Evolutionary conservation across 306 rosid genomes (phyloP), one percentile per base, ranked within the genome.

Genomic region (Abrus pulchellus): DNA sequence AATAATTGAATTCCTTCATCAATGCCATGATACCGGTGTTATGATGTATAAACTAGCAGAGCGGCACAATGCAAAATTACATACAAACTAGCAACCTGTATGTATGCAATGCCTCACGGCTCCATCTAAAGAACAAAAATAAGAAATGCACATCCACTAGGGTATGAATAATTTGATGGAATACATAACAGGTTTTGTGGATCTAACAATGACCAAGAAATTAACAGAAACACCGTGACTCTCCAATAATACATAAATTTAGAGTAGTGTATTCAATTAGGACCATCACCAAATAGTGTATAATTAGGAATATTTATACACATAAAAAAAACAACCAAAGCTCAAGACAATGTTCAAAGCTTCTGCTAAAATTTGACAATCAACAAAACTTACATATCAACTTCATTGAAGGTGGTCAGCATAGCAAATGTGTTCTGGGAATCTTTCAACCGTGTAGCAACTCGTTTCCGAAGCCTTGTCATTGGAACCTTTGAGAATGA

Each of bases 371-470:
- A 57, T 67, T 33, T 41, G 29, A 12, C 30, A 66, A 56, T 54
- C 27, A 55, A 63, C 9, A 8, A 38, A 79, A 89, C 93, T 83
- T 81, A 90, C 94, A 90, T 93, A 84, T 93, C 95, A 76, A 93
- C 92, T 89, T 93, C 97, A 85, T 93, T 90, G 87, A 93, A 89
- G 68, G 97, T 93, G 7, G 97, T 86, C 83, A 93, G 86, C 97
- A 93, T 68, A 43, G 97, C 97, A 68, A 85, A 93, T 50, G 96
- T 93, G 88, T 93, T 93, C 67, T 93, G 97, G 64, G 97, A 89
- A 84, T 93, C 97, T 67, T 93, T 93, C 94, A 93, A 86, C 33
- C 94, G 80, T 40, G 83, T 85, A 55, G 94, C 92, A 72, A 90
- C 93, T 11, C 96, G 86, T 67, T 88, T 90, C 54, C 95, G 85